Evolutionary conservation across 805 yeast genomes (phyloP), one percentile per base, ranked within the genome.

Genomic region (Brettanomyces custersianus): DNA sequence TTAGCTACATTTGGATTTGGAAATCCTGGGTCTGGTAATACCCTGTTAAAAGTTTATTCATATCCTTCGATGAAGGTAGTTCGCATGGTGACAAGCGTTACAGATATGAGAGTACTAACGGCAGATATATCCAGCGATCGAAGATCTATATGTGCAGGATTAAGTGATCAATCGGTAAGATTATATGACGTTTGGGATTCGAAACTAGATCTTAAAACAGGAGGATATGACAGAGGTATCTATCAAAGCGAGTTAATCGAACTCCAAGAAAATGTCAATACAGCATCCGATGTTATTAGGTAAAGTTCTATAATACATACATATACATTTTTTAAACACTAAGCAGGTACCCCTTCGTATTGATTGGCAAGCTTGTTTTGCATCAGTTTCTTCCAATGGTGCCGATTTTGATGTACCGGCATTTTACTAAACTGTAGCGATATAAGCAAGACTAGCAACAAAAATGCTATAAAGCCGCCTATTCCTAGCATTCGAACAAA

Each of bases 281-380:
- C 38, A 28, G 41, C 45, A 26, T 43, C 48, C 31, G 51, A 48
- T 29, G 40, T 40, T 8, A 50, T 59, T 24, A 42, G 63, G 30
- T 58, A 41, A 40, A n/a, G n/a, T 17, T 27, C 12, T 5, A n/a
- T 25, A 34, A 15, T 29, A 16, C 17, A 20, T 13, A 27, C 6
- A 27, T 27, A 4, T 13, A 36, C 29, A 32, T 25, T 25, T 12
- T 25, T n/a, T 25, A 25, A 12, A 25, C n/a, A 17, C 33, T 36
- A 86, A 3, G 86, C 74, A 10, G 96, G 95, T 7, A 85, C 90
- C 4, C 96, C 96, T 55, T 88, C 95, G 45, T 72, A 77, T 40
- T 82, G 92, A 33, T 74, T 60, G 42, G 74, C 72, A 22, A 77
- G 63, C 39, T 68, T 68, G 43, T 74, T 73, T 34, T 72, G 72